Evolutionary conservation across 2,329 filamentous ascomycete species (phyloP), one percentile per base, ranked within the genome.

Genomic region (Pseudogymnoascus sp.): DNA sequence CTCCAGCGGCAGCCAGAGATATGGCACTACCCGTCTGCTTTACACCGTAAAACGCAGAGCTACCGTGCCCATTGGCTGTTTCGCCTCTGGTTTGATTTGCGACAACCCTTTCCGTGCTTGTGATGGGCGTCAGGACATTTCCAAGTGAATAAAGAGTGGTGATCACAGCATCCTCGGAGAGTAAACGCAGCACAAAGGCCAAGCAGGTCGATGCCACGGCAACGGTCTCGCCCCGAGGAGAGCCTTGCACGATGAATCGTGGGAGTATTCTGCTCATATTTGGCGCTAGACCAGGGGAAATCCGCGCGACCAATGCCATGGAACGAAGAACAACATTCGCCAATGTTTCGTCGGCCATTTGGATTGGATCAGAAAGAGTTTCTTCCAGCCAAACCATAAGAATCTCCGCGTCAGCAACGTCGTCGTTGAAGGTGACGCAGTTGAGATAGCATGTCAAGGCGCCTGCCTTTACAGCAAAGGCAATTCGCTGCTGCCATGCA

Each of bases 81-180:
- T 60, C 59, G 38, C 59, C 59, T 40, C 22, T 40, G 19, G 35
- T 40, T 41, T 60, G 59, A 12, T 62, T 64, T 14, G 65, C 70
- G 31, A 69, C 72, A 66, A 67, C 74, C 66, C 80, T 80, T 31
- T 85, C 83, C 35, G 78, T 71, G 16, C 76, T 77, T 6, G 82
- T 81, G 56, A 84, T 86, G 4, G 91, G 88, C 69, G 92, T 97
- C 12, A 99, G 81, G 3, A 96, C 89, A 72, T 99, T 99, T 19
- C 95, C 95, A n/a, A 99, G 82, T 0, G 92, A 95, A 76, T 99
- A 99, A 8, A 99, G 80, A 0, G 93, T 98, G 4, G 93, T 96
- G 68, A 99, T 98, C 37, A 96, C 84, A 37, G 92, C 89, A 78
- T 99, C 95, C 70, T 96, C 90, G 1, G 95, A 96, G 11, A 98